Evolutionary conservation across 1,139 yeast species (phyloP).

Genomic region (Taphrina sp.): DNA sequence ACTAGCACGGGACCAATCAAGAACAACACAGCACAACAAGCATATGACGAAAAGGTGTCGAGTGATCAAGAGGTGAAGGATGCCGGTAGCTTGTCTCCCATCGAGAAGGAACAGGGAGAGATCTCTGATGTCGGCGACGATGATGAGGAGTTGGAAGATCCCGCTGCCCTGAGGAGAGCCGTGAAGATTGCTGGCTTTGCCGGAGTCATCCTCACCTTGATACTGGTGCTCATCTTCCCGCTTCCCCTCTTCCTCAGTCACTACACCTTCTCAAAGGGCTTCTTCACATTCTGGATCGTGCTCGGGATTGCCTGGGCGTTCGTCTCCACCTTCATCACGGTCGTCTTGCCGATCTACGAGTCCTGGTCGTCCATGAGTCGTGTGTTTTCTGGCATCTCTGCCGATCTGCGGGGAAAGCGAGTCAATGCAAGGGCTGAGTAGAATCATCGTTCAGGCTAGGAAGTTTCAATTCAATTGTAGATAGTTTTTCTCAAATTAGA

Average conservation of each 20-base stretch:
- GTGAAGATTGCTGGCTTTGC: conserved; percentile 39
- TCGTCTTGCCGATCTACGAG: conserved; percentile 46
- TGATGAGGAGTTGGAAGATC: conserved; percentile 21
- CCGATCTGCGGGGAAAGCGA: conserved; percentile 12
- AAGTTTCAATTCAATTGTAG: no score
- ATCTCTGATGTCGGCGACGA: conserved; percentile 2
- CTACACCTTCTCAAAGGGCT: conserved; percentile 44
- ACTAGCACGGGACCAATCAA: no score
- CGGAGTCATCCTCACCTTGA: conserved; percentile 41
- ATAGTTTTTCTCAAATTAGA: no score
- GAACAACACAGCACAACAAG: background rate
- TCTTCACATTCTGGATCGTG: conserved; percentile 47
- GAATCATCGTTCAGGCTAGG: no score
- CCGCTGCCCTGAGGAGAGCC: conserved; percentile 33
- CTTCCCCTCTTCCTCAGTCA: conserved; percentile 46
- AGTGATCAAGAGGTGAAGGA: background rate
- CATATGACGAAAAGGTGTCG: background rate
- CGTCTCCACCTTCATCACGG: conserved; percentile 44
- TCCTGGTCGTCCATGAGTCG: conserved; percentile 41
- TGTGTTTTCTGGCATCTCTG: conserved; percentile 9
- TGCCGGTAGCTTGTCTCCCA: conserved; percentile 7
- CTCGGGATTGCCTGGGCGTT: conserved; percentile 48
- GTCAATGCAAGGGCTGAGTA: background rate
- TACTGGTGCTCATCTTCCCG: conserved; percentile 43
- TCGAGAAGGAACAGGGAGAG: conserved; percentile 8